phyloP scores from a whole-genome alignment of 1,139 yeast species.

The Saccharomyces hybrid region DNA sequence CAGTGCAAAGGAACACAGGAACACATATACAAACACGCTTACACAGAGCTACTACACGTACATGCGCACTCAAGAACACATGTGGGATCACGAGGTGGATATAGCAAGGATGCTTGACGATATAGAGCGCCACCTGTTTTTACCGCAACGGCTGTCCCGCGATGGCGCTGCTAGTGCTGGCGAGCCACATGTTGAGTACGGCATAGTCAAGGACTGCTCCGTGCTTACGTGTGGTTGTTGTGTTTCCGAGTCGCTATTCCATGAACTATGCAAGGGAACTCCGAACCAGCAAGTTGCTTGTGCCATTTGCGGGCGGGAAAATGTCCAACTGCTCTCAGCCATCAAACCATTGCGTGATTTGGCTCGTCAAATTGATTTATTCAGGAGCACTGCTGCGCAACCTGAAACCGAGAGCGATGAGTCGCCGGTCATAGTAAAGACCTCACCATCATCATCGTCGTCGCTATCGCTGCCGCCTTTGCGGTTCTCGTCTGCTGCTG shows the following conservation, averaged over 20 bases:
- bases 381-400: background rate
- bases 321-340: slow-evolving; percentile 26
- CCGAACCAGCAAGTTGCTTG: slow-evolving; percentile 32
- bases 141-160: slow-evolving; percentile 14
- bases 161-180: slow-evolving; percentile 5
- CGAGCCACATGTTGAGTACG: slow-evolving; percentile 9
- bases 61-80: background rate
- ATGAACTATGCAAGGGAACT: slow-evolving; percentile 7
- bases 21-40: background rate
- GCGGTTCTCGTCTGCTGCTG: background rate
- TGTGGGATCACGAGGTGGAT: slow-evolving; percentile 1
- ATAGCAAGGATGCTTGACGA: slow-evolving; percentile 12
- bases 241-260: slow-evolving; percentile 42
- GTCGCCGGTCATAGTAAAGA: background rate
- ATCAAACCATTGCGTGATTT: background rate
- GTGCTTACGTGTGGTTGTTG: slow-evolving; percentile 68
- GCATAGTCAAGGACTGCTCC: slow-evolving; percentile 40
- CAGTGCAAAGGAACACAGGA: background rate
- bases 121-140: slow-evolving; percentile 20
- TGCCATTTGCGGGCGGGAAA: slow-evolving; percentile 40
- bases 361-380: background rate
- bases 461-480: background rate
- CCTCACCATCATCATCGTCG: background rate
- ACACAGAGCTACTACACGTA: background rate
- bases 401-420: background rate